These are phyloP conservation scores for Ambrosia artemisiifolia DNA, from an alignment of 129 eudicot genomes.

Conservation along the genomic window DNA sequence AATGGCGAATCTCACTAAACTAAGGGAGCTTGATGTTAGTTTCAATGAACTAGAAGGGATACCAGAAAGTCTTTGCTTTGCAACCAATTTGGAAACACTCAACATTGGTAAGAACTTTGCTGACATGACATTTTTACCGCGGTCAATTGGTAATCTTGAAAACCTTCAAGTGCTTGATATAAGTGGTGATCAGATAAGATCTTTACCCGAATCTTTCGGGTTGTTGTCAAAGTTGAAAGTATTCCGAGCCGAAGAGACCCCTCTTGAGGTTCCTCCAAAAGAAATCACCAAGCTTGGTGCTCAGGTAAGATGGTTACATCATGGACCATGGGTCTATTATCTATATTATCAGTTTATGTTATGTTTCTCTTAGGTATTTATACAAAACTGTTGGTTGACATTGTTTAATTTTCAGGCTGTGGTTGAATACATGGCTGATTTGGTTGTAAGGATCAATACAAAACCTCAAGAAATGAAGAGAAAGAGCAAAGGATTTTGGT, in stretches of 20 bases:
- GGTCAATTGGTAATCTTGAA: constrained; percentile 72
- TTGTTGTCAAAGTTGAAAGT: constrained; percentile 50
- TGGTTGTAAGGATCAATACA: constrained; percentile 41
- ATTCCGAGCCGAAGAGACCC: constrained; percentile 72
- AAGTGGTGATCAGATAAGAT: constrained; percentile 65
- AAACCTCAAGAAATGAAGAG: constrained; percentile 28
- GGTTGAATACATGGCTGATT: constrained; percentile 68
- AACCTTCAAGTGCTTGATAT: constrained; percentile 85
- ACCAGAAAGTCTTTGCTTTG: constrained; percentile 75
- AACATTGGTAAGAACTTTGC: constrained; percentile 79
- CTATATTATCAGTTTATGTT: not conserved
- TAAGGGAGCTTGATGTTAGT: constrained; percentile 71
- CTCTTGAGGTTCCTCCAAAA: constrained; percentile 76
- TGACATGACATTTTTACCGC: constrained; percentile 67
- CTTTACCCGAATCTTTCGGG: constrained; percentile 79
- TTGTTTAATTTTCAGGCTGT: constrained; percentile 49
- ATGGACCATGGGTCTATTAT: not conserved
- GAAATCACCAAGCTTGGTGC: constrained; percentile 63
- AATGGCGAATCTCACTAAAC: constrained; percentile 47
- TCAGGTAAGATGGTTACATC: constrained; percentile 48
- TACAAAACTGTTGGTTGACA: constrained; percentile 9
- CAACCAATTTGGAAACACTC: constrained; percentile 43
- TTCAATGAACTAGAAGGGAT: constrained; percentile 78
- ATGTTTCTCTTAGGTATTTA: not conserved
- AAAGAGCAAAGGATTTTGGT: constrained; percentile 61